These are phyloP conservation scores for Heimioporus retisporus DNA, from an alignment of 1,284 basidiomycete genomes.

Conservation along the genomic window DNA sequence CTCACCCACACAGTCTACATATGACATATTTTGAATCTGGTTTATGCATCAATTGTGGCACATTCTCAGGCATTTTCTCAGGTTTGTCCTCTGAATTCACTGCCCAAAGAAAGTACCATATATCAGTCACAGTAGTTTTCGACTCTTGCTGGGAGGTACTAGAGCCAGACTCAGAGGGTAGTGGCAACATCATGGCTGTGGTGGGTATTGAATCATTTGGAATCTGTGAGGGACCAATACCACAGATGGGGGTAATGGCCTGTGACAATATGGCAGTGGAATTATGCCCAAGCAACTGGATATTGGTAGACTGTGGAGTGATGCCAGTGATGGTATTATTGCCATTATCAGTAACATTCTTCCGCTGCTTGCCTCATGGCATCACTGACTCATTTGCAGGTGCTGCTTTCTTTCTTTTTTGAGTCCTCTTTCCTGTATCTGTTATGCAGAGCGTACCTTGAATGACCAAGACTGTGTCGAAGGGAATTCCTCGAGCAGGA, in stretches of 20 bases:
- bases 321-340: not conserved
- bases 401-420: conserved; percentile 5
- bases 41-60: not conserved
- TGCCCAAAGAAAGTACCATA: conserved; percentile 3
- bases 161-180: not conserved
- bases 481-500: too few relatives aligned
- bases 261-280: not conserved
- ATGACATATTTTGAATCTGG: not conserved
- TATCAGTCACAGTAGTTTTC: not conserved
- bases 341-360: not conserved
- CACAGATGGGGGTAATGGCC: not conserved
- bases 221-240: not conserved
- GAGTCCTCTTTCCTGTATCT: not conserved
- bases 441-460: too few relatives aligned
- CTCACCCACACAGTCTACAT: conserved; percentile 5
- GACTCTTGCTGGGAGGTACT: not conserved
- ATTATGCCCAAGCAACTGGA: not conserved
- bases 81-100: not conserved
- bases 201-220: not conserved
- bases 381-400: not conserved
- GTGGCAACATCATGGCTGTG: not conserved
- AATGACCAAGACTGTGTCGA: too few relatives aligned
- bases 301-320: not conserved
- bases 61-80: not conserved
- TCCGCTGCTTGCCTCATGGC: not conserved